Evolutionary conservation across 768 basidiomycete species (phyloP), one percentile per base, ranked within the genome.

Genomic region (Calocera cornea): DNA sequence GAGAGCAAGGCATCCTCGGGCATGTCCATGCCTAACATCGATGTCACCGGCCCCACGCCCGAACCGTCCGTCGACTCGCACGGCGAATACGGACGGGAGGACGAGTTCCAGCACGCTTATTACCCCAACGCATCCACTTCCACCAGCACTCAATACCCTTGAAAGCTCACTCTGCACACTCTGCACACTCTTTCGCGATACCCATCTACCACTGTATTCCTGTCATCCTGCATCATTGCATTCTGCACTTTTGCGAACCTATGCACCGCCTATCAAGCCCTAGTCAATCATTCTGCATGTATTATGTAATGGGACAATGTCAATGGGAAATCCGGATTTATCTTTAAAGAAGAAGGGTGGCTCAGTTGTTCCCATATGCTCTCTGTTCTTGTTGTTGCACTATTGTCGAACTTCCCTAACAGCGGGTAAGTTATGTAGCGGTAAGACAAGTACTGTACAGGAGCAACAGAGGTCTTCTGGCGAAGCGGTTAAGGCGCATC

Each of bases 301-400:
- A 60, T 60, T 33, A 60, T 33, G 24, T 60, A 60, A 29, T 33
- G 54, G 54, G 54, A 60, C 54, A 60, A 29, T 60, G 54, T 60
- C 54, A 33, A 60, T 60, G 24, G 31, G 54, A n/a, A 60, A 8
- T 47, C 24, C 24, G 3, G 44, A 17, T 47, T 47, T 8, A 47
- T 47, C 19, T 41, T 41, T n/a, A n/a, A n/a, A n/a, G n/a, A n/a
- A n/a, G n/a, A n/a, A n/a, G n/a, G n/a, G n/a, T n/a, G n/a, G n/a
- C n/a, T n/a, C n/a, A n/a, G n/a, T n/a, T n/a, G n/a, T n/a, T n/a
- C n/a, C n/a, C n/a, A n/a, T n/a, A n/a, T n/a, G n/a, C n/a, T n/a
- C n/a, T n/a, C n/a, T n/a, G n/a, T n/a, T n/a, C n/a, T n/a, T n/a
- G n/a, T n/a, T n/a, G n/a, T n/a, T n/a, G n/a, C n/a, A n/a, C n/a